These are phyloP conservation scores for Aspergillus ibericus DNA, from an alignment of 2,329 filamentous ascomycete species.

Conservation along the genomic window DNA sequence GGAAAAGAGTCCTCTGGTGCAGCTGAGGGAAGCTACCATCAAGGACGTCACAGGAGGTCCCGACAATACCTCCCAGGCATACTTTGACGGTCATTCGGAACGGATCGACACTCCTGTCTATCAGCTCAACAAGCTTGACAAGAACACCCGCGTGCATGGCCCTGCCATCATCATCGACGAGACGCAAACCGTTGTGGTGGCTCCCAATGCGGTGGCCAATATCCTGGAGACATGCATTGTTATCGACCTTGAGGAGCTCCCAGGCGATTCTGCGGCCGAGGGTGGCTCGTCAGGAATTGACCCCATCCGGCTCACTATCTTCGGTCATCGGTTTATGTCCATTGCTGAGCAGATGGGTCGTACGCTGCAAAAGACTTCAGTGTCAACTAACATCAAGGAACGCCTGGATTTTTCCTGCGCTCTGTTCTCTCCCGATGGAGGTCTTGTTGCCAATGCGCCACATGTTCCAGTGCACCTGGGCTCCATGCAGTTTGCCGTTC, in stretches of 20 bases:
- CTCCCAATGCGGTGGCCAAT: slow-evolving; percentile 72
- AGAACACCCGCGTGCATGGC: slow-evolving; percentile 49
- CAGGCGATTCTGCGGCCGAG: slow-evolving; percentile 20
- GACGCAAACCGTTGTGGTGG: slow-evolving; percentile 83
- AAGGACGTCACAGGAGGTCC: slow-evolving; percentile 61
- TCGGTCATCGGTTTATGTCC: slow-evolving; percentile 59
- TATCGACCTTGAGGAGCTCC: slow-evolving; percentile 70
- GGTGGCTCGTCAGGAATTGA: slow-evolving; percentile 37
- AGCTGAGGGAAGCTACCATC: slow-evolving; percentile 49
- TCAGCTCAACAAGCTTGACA: slow-evolving; percentile 35
- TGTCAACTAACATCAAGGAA: slow-evolving; percentile 76
- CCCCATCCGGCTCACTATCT: slow-evolving; percentile 56
- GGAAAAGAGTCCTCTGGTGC: slow-evolving; percentile 68
- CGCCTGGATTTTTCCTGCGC: slow-evolving; percentile 81
- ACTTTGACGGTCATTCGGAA: slow-evolving; percentile 35
- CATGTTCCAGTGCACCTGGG: slow-evolving; percentile 80
- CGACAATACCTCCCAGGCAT: slow-evolving; percentile 48
- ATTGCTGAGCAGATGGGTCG: slow-evolving; percentile 62
- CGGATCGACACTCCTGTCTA: slow-evolving; percentile 40
- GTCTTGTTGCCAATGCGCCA: slow-evolving; percentile 67
- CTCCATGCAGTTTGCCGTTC: slow-evolving; percentile 81
- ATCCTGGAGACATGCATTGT: slow-evolving; percentile 85
- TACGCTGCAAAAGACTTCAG: slow-evolving; percentile 56
- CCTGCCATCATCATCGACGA: slow-evolving; percentile 77
- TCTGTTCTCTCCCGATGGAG: slow-evolving; percentile 73